These are phyloP conservation scores for Rhodomyrtus psidioides DNA, from an alignment of 441 rosid genomes.

Conservation along the genomic window DNA sequence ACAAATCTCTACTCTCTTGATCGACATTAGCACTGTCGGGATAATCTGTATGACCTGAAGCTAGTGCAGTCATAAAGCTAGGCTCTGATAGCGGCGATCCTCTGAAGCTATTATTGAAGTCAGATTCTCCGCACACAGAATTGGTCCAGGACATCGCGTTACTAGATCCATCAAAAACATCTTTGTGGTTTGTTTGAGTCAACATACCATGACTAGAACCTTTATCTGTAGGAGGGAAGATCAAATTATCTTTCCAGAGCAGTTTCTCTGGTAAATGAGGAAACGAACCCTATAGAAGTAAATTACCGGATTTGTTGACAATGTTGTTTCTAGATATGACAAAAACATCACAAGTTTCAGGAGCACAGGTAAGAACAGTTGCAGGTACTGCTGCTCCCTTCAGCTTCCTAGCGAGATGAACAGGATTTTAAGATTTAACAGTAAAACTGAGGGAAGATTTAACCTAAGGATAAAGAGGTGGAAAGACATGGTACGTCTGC, in stretches of 20 bases:
- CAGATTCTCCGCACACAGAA: constrained; percentile 26
- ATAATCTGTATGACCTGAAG: constrained; percentile 16
- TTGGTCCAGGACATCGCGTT: constrained; percentile 19
- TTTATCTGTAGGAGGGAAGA: constrained; percentile 21
- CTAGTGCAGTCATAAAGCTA: constrained; percentile 22
- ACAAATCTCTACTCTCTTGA: constrained; percentile 13
- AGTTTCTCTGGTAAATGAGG: background rate
- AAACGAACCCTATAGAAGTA: background rate
- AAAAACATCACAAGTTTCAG: constrained; percentile 38
- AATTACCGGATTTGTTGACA: constrained; percentile 33
- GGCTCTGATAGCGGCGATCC: constrained; percentile 26
- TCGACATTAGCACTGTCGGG: constrained; percentile 8
- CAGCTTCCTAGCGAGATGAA: constrained; percentile 28
- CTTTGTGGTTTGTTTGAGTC: constrained; percentile 20
- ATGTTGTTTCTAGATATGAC: constrained; percentile 40
- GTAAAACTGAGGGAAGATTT: background rate
- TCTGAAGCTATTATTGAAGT: constrained; percentile 16
- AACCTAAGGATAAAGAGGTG: background rate
- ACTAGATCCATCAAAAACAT: constrained; percentile 19
- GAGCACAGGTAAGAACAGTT: constrained; percentile 41
- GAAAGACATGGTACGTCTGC: background rate
- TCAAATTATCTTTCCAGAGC: background rate
- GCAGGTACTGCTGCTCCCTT: constrained; percentile 49
- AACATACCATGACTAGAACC: constrained; percentile 18
- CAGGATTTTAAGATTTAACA: background rate